These are phyloP conservation scores for Mycena crocata DNA, from an alignment of 768 basidiomycete genomes.

Conservation along the genomic window DNA sequence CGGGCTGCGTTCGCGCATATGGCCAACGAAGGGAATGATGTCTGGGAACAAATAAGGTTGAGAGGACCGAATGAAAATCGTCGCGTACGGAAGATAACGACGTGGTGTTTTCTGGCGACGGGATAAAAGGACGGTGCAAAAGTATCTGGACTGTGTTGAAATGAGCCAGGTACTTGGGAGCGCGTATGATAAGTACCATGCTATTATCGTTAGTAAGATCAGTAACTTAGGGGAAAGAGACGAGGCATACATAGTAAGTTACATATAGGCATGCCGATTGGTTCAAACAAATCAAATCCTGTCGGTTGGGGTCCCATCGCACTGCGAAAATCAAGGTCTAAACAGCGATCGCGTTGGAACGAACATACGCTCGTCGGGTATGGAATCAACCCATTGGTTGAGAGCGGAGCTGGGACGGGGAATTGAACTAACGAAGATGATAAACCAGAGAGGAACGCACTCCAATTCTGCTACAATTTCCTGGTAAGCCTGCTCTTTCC, in stretches of 20 bases:
- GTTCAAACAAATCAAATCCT: slow-evolving; percentile 59
- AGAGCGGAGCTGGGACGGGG: slow-evolving; percentile 58
- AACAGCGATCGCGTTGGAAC: not conserved
- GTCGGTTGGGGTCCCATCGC: slow-evolving; percentile 65
- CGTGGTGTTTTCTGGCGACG: slow-evolving; percentile 62
- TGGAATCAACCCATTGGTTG: slow-evolving; percentile 76
- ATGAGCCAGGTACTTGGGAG: not conserved
- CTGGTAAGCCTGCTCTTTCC: slow-evolving; percentile 42
- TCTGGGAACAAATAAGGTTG: not conserved
- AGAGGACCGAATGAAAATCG: not conserved
- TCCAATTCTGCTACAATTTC: slow-evolving; percentile 77
- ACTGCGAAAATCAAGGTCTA: slow-evolving; percentile 43
- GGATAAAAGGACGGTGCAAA: slow-evolving; percentile 84
- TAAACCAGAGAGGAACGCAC: slow-evolving; percentile 10
- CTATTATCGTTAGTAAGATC: slow-evolving; percentile 8
- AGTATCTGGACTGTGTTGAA: slow-evolving; percentile 72
- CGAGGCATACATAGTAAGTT: slow-evolving; percentile 45
- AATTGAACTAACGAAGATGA: not conserved
- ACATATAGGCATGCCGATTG: slow-evolving; percentile 71
- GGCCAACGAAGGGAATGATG: slow-evolving; percentile 70
- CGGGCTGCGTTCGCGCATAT: slow-evolving; percentile 86
- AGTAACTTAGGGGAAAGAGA: not conserved
- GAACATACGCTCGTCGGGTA: slow-evolving; percentile 68
- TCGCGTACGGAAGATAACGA: slow-evolving; percentile 43
- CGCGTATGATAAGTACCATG: slow-evolving; percentile 12